Percentiles rank a stretch among this genome's conserved stretches.
Evolutionary conservation across 495 filamentous ascomycete genomes (phyloP).

Genomic region (Aspergillus indologenus): DNA sequence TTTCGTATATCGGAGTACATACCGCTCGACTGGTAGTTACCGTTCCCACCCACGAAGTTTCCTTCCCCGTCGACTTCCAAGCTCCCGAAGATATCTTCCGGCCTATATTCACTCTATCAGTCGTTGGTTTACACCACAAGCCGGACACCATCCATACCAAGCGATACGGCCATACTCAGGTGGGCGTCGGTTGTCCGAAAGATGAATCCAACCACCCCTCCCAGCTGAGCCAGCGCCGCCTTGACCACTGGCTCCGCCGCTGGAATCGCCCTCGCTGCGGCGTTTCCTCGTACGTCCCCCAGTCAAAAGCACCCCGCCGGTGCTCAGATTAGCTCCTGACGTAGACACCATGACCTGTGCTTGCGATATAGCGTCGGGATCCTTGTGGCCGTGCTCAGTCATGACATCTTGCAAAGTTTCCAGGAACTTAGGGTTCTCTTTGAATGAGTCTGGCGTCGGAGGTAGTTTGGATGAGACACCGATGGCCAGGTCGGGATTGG

Average conservation of each 20-base stretch:
- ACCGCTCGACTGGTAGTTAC: slow-evolving; percentile 59
- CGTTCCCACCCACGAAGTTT: slow-evolving; percentile 59
- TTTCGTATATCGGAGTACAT: slow-evolving; percentile 20
- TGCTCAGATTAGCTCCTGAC: slow-evolving; percentile 66
- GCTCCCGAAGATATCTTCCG: slow-evolving; percentile 92
- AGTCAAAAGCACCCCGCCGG: slow-evolving; percentile 61
- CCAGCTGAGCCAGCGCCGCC: slow-evolving; percentile 82
- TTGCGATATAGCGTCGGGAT: slow-evolving; percentile 70
- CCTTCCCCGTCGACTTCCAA: slow-evolving; percentile 78
- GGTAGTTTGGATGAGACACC: slow-evolving; percentile 71
- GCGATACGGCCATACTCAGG: slow-evolving; percentile 91
- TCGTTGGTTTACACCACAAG: neutral
- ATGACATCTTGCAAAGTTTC: slow-evolving; percentile 72
- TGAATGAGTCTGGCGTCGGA: slow-evolving; percentile 72
- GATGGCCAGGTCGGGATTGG: slow-evolving; percentile 65
- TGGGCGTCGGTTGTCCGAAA: slow-evolving; percentile 76
- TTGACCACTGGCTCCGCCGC: slow-evolving; percentile 74
- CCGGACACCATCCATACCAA: slow-evolving; percentile 39
- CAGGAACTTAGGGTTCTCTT: slow-evolving; percentile 74
- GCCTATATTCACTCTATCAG: slow-evolving; percentile 31
- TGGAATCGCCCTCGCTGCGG: slow-evolving; percentile 54
- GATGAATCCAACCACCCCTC: slow-evolving; percentile 83
- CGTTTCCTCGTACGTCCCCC: slow-evolving; percentile 33
- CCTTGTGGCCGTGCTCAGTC: slow-evolving; percentile 62
- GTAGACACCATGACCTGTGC: slow-evolving; percentile 77